Evolutionary conservation across 2,329 filamentous ascomycete species (phyloP), one percentile per base, ranked within the genome.

Genomic region (Colletotrichum falcatum): DNA sequence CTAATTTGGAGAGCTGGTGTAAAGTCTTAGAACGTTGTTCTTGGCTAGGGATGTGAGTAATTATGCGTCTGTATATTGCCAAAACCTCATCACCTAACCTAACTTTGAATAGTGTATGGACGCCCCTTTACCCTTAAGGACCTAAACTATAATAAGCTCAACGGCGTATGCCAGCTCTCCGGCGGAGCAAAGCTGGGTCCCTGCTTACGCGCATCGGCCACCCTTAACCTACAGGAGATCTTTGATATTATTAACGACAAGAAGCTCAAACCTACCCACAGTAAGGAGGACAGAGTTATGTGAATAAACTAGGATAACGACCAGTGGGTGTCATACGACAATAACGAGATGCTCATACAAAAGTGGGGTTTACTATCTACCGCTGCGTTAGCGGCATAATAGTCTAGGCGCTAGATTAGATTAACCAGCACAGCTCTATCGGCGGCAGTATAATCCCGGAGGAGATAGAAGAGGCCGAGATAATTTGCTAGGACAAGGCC

Each of bases 1-100:
- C 80, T 87, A 0, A 74, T 88, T 3, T 87, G 86, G 84, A 78
- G 83, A 7, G 82, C 79, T 37, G 73, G 81, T 35, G 77, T 89
- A 23, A 66, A 77, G 2, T 80, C 85, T 0, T 55, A 69, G 0
- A 82, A 84, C 46, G 76, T 89, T 8, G 76, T 75, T 6, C 65
- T 88, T 1, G 85, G 85, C 9, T 1, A 42, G 81, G 3, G 82
- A 75, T 3, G 86, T 83, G 33, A 5, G 54, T 18, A 16, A 30
- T 6, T 2, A 42, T 16, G 16, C 39, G 20, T 5, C 18, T 3
- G 7, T 42, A 1, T 12, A 8, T 51, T 5, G 33, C 23, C 18
- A 51, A 18, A 0, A 18, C 5, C 6, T 23, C 44, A 26, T n/a
- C n/a, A 16, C 28, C 39, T 26, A 44, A 14, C 39, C 20, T 55